Evolutionary conservation across 2,329 filamentous ascomycete species (phyloP).

Genomic region (Stemphylium lycopersici): DNA sequence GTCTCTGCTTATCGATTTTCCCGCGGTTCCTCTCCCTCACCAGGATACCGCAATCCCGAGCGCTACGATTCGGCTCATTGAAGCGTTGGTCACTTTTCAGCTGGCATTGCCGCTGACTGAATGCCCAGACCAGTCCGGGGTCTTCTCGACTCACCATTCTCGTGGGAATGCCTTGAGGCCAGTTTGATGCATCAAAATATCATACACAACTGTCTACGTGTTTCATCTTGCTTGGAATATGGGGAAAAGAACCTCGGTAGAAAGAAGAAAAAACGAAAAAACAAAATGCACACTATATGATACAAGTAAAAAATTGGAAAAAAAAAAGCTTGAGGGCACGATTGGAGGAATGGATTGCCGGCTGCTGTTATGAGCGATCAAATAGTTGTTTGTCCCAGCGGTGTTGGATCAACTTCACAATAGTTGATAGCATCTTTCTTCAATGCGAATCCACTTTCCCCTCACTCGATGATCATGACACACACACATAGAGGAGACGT

Average conservation of each 20-base stretch:
- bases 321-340: constrained; percentile 27
- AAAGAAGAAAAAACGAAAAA: constrained; percentile 20
- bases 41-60: constrained; percentile 25
- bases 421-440: constrained; percentile 4
- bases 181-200: neutral
- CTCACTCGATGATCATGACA: neutral
- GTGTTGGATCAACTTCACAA: neutral
- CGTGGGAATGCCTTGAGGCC: neutral
- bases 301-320: constrained; percentile 22
- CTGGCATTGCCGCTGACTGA: constrained; percentile 5
- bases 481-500: neutral
- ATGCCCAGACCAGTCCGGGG: constrained; percentile 41
- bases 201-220: neutral
- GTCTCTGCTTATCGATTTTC: constrained; percentile 11
- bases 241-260: constrained; percentile 17
- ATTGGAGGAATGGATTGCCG: constrained; percentile 10
- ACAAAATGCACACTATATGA: constrained; percentile 14
- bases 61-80: constrained; percentile 34
- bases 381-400: neutral
- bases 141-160: neutral
- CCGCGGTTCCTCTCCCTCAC: constrained; percentile 32
- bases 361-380: neutral
- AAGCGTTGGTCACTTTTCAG: constrained; percentile 41
- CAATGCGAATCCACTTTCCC: constrained; percentile 17
- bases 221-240: neutral